Conservation (phyloP, 305 asterid species). For the Fraxinus greggii region DNA sequence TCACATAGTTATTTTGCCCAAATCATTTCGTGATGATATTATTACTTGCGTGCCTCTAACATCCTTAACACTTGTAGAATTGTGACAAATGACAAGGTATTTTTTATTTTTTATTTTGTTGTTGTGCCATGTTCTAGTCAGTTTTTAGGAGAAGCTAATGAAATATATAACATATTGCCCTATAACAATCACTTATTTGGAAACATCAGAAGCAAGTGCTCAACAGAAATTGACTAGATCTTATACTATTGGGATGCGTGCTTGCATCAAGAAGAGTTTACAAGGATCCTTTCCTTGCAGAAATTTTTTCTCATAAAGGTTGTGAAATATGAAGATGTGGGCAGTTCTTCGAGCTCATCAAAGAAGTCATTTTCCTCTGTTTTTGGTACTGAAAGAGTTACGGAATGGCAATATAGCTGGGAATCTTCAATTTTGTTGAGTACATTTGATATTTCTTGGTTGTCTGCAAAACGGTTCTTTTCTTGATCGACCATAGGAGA, state of each 20-base stretch:
- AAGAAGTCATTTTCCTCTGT: not conserved
- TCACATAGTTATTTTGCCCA: too few species aligned
- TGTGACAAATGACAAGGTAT: too few species aligned
- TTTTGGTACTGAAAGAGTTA: not conserved
- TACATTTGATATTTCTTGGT: not conserved
- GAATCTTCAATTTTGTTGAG: not conserved
- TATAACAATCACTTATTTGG: slow-evolving; percentile 18
- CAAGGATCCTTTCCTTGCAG: slow-evolving; percentile 32
- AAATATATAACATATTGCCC: slow-evolving; percentile 15
- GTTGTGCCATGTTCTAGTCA: not conserved
- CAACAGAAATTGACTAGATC: not conserved
- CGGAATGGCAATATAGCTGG: not conserved
- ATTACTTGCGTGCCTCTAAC: too few species aligned
- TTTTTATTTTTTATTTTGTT: too few species aligned
- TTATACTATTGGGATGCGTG: not conserved
- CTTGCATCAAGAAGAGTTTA: slow-evolving; percentile 33
- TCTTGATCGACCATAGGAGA: not conserved
- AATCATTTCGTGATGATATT: too few species aligned
- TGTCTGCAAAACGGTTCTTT: not conserved
- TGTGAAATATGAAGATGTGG: not conserved
- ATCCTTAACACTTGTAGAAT: too few species aligned
- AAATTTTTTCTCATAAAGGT: slow-evolving; percentile 26
- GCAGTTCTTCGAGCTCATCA: not conserved
- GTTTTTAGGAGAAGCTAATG: slow-evolving; percentile 24
- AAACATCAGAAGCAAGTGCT: not conserved